These are phyloP conservation scores for Alternaria brassicae DNA, from an alignment of 2,329 filamentous ascomycete genomes.

Conservation along the genomic window DNA sequence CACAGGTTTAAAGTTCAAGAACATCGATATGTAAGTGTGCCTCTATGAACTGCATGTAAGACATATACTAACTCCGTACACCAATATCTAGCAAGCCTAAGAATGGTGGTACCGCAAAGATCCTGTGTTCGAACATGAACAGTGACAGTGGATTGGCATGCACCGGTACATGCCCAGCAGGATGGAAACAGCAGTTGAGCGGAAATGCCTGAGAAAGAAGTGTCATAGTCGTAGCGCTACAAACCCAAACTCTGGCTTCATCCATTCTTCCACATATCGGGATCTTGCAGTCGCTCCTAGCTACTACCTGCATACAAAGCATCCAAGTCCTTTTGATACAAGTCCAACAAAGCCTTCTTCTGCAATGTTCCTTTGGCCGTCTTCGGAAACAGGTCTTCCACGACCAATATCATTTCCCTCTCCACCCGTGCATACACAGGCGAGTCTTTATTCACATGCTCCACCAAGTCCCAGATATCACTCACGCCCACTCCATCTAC, in stretches of 20 bases:
- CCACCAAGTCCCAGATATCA: slow-evolving; percentile 55
- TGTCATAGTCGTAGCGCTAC: background rate
- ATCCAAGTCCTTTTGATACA: slow-evolving; percentile 44
- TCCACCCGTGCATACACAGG: slow-evolving; percentile 54
- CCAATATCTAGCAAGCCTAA: slow-evolving; percentile 35
- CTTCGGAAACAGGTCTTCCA: slow-evolving; percentile 55
- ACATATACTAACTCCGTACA: background rate
- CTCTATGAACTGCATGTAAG: background rate
- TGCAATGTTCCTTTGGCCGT: slow-evolving; percentile 58
- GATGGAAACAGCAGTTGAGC: slow-evolving; percentile 35
- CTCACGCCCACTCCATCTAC: slow-evolving; percentile 46
- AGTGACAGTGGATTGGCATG: slow-evolving; percentile 34
- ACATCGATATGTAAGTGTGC: slow-evolving; percentile 50
- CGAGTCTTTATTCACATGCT: slow-evolving; percentile 53
- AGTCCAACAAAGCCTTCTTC: slow-evolving; percentile 49
- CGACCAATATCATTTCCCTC: slow-evolving; percentile 53
- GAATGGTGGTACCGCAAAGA: slow-evolving; percentile 29
- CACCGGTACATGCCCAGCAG: slow-evolving; percentile 34
- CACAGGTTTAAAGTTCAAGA: slow-evolving; percentile 55
- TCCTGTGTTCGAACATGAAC: slow-evolving; percentile 38
- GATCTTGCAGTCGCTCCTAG: background rate
- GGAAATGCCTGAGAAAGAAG: slow-evolving; percentile 25
- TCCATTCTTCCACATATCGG: too few relatives aligned
- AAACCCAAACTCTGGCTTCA: too few relatives aligned
- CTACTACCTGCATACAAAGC: slow-evolving; percentile 5